Percentiles rank a stretch among this genome's conserved stretches.
Conservation (phyloP, 2,329 filamentous ascomycete genomes). For the Monosporascus sp. region DNA sequence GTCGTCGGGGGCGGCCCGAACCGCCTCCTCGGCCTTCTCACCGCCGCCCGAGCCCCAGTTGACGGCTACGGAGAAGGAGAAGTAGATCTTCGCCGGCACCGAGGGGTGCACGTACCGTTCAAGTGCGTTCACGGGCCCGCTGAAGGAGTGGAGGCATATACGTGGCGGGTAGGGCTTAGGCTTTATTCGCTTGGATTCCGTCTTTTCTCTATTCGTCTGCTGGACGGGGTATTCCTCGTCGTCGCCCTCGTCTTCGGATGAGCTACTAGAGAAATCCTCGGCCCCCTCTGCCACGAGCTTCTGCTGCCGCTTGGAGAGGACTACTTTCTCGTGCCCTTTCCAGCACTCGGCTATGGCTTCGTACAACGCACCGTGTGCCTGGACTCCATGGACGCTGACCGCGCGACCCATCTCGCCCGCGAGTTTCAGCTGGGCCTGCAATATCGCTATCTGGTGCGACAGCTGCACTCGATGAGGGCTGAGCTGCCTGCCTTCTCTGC, state of each 20-base stretch:
- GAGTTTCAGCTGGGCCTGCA: slow-evolving; percentile 63
- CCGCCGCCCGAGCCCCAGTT: slow-evolving; percentile 59
- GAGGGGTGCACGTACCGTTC: slow-evolving; percentile 70
- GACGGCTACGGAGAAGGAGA: slow-evolving; percentile 81
- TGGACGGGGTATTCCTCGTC: slow-evolving; percentile 20
- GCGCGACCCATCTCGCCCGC: slow-evolving; percentile 62
- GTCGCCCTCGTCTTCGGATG: slow-evolving; percentile 32
- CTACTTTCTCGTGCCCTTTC: slow-evolving; percentile 62
- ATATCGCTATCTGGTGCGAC: slow-evolving; percentile 61
- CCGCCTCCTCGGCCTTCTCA: slow-evolving; percentile 53
- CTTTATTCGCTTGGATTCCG: slow-evolving; percentile 12
- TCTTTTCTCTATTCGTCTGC: slow-evolving; percentile 15
- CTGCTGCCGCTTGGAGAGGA: slow-evolving; percentile 55
- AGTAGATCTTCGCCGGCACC: slow-evolving; percentile 73
- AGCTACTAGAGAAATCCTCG: slow-evolving; percentile 37
- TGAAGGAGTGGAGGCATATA: slow-evolving; percentile 92
- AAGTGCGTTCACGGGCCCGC: slow-evolving; percentile 67
- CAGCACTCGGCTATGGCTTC: slow-evolving; percentile 60
- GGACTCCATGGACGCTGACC: slow-evolving; percentile 68
- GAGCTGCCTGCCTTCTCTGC: slow-evolving; percentile 62
- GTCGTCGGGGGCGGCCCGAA: slow-evolving; percentile 70
- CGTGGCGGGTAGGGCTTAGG: slow-evolving; percentile 72
- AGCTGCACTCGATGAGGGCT: slow-evolving; percentile 63
- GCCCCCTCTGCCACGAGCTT: slow-evolving; percentile 41
- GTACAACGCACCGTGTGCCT: slow-evolving; percentile 66